Evolutionary conservation across 1,284 basidiomycete genomes (phyloP), one percentile per base, ranked within the genome.

Genomic region (Leucoagaricus sp.): DNA sequence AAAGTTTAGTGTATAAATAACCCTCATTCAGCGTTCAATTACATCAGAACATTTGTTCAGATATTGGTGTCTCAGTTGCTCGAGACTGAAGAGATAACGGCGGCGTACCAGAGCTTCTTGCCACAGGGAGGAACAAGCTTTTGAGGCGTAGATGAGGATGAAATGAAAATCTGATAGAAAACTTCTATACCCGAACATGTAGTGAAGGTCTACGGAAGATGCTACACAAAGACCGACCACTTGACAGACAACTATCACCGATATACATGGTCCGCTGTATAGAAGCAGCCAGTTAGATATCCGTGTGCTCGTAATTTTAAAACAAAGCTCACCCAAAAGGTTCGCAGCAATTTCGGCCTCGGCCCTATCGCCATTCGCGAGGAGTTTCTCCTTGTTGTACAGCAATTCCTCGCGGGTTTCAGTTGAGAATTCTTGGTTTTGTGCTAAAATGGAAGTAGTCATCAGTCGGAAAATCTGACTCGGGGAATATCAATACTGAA

Each of bases 331-430:
- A 91, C 90, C 81, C 69, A 94, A 83, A 63, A 98, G 77, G 75
- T 97, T 97, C 56, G 95, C 94, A 56, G 94, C 94, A 69, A 98
- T 93, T 78, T 99, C 96, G 34, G 95, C 92, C 76, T 99, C 96
- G 62, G 94, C 93, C 62, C 92, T 80, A 78, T 99, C 97, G 59
- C 97, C 97, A 69, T 98, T 98, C 41, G 94, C 87, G 57, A 98
- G 81, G 55, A 98, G 83, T 77, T 97, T 95, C 80, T 96, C 94
- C 78, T 99, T 99, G 84, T 99, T 99, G 80, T 99, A 99, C 49
- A 99, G 80, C 57, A 99, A 84, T 75, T 99, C 97, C 74, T 99
- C 97, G 60, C 97, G 91, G 9, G 94, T 98, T 79, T 99, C 97
- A 45, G 94, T 98, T 9, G 94, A 91, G 80, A 89, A 98, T 72